Evolutionary conservation across 148 eudicot genomes (phyloP), one percentile per base, ranked within the genome.

Genomic region (Nyssa sinensis): DNA sequence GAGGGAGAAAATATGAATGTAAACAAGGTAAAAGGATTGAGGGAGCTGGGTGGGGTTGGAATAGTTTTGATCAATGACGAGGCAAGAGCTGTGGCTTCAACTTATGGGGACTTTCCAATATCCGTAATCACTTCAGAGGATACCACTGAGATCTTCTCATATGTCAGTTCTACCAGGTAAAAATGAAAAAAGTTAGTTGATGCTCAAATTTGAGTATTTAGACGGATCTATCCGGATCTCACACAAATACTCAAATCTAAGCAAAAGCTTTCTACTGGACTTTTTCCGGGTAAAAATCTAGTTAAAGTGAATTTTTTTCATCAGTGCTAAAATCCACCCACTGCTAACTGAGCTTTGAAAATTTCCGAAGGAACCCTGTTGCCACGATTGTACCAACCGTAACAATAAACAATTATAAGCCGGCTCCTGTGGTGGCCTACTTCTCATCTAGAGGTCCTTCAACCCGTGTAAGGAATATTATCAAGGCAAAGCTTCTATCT

Each of bases 361-460:
- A 58, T 64, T 79, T 75, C 39, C 74, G 7, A 64, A 89, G 94
- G 59, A 81, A 88, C 59, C 87, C 97, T 2, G 61, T 76, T 17
- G 91, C 85, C 17, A 92, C 97, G 19, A 81, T 89, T 65, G 69
- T 80, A 64, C 75, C 90, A 62, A 84, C 91, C 12, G 72, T 19
- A 41, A 70, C 79, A 0, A 77, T 77, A 14, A 47, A 62, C 19
- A 76, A 79, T 6, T 83, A 75, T 74, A 81, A 86, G 77, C 93
- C 97, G n/a, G 97, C 93, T 55, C 93, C 93, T 30, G 62, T 66
- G 28, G 79, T 91, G 29, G 86, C 87, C 28, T 79, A 73, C 68
- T 91, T 87, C 81, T 91, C 92, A 3, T 73, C 89, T 3, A 88
- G 94, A 72, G 97, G 94, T n/a, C 94, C 97, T 53, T 69, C 90